These are phyloP conservation scores for Elaeis guineensis DNA, from an alignment of 176 grass and related monocot genomes.

Conservation along the genomic window DNA sequence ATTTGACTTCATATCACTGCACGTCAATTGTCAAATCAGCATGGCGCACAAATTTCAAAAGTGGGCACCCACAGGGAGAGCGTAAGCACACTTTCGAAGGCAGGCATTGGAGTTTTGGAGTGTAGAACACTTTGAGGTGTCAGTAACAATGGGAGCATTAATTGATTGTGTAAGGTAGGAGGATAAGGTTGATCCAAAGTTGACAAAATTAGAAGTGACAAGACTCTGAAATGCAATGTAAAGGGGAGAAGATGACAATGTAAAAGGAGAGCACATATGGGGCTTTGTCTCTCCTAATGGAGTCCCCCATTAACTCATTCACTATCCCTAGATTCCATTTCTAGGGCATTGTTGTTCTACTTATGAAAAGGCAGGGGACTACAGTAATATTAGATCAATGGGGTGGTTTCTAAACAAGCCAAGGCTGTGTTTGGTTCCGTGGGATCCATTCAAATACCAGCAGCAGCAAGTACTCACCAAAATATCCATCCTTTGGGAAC, in stretches of 20 bases:
- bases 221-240: neutral
- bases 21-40: neutral
- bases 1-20: neutral
- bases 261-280: neutral
- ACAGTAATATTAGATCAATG: neutral
- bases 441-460: neutral
- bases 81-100: neutral
- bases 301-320: too few species aligned
- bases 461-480: slow-evolving; percentile 4
- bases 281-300: too few species aligned
- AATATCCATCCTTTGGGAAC: slow-evolving; percentile 1
- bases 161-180: slow-evolving; percentile 7
- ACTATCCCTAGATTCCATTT: too few species aligned
- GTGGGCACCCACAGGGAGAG: neutral
- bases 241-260: neutral
- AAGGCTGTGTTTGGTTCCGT: neutral
- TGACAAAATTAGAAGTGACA: neutral
- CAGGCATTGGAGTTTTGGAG: neutral
- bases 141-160: neutral
- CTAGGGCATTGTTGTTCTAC: too few species aligned
- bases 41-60: neutral
- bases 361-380: neutral
- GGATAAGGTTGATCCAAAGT: slow-evolving; percentile 15
- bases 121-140: neutral
- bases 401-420: neutral